Conservation (phyloP, 768 basidiomycete species). For the Hortiboletus flavorubellus region DNA sequence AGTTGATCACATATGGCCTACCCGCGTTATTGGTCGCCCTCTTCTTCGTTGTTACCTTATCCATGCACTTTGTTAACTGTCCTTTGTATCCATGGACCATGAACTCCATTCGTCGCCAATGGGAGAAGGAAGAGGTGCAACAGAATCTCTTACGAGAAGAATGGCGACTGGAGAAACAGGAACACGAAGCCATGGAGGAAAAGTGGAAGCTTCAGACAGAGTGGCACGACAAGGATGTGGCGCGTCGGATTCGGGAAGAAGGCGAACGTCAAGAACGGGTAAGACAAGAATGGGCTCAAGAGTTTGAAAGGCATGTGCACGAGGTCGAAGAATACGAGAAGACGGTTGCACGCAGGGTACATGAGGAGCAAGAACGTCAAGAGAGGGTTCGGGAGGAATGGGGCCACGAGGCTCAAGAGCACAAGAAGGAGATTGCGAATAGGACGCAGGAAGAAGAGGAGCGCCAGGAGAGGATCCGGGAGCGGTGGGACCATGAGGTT, state of each 20-base stretch:
- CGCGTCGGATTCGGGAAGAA: constrained; percentile 1
- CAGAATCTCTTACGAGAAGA: background rate
- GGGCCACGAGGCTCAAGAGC: constrained; percentile 2
- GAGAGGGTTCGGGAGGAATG: constrained; percentile 1
- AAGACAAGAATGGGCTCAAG: constrained; percentile 3
- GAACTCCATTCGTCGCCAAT: constrained; percentile 6
- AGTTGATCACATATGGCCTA: background rate
- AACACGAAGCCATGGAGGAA: background rate
- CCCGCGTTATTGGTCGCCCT: background rate
- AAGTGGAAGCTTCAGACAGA: constrained; percentile 13
- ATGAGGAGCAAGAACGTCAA: constrained; percentile 6
- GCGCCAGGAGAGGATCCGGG: constrained; percentile 1
- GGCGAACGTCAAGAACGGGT: constrained; percentile 7
- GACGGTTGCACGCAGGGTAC: background rate
- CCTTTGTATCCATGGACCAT: constrained; percentile 11
- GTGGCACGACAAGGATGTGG: constrained; percentile 11
- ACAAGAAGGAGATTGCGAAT: background rate
- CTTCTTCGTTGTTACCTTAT: background rate
- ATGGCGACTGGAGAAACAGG: constrained; percentile 8
- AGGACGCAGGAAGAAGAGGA: constrained; percentile 3
- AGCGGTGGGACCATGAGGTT: constrained; percentile 1
- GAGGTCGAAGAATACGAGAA: background rate
- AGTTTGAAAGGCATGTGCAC: background rate
- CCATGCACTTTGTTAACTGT: constrained; percentile 6
- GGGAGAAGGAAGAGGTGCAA: constrained; percentile 3